Base-by-base conservation (phyloP, 202 grass and related monocot species). In the Panicum hallii region DNA sequence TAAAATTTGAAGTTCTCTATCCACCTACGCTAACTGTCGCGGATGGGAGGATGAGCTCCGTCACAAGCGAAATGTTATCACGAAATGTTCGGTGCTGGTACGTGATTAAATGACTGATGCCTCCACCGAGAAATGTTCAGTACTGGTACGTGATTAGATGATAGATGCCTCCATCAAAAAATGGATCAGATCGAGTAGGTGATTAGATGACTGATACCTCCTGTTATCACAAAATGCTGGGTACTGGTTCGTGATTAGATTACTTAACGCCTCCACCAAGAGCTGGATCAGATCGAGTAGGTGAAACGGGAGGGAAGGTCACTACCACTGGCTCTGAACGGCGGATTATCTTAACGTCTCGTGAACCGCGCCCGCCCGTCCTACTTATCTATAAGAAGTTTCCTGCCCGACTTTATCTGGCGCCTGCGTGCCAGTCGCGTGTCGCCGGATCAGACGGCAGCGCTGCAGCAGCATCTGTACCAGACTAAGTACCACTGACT, bases 381-480 rank as follows among this genome's bases (percentile, higher is more conserved):
- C 19, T 30, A 28, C 9, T 20, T 54, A 70, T 47, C 38, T 2
- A 32, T 8, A 48, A 82, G 71, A 77, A 82, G 83, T 86, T 90
- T 62, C 73, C 79, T n/a, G 15, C 53, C 55, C 49, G 11, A 63
- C 53, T 48, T 71, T 76, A 13, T 61, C 32, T 63, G 40, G 13
- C 50, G 65, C 61, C 20, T 15, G 71, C 73, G 30, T 40, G 78
- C 14, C 8, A 4, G 14, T 4, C 69, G 17, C 40, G 17, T 55
- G 82, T 68, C 34, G 16, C 22, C 4, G 2, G 7, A 26, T 7
- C n/a, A 54, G 57, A n/a, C 47, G 6, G 49, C 46, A 23, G 12
- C 44, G 8, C 34, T 45, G 47, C 47, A 47, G 62, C 20, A 55
- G n/a, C 46, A 40, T 67, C 58, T 17, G 12, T 19, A 19, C 16